These are phyloP conservation scores for Evansstolkia leycettana DNA, from an alignment of 495 filamentous ascomycete genomes.

Conservation along the genomic window DNA sequence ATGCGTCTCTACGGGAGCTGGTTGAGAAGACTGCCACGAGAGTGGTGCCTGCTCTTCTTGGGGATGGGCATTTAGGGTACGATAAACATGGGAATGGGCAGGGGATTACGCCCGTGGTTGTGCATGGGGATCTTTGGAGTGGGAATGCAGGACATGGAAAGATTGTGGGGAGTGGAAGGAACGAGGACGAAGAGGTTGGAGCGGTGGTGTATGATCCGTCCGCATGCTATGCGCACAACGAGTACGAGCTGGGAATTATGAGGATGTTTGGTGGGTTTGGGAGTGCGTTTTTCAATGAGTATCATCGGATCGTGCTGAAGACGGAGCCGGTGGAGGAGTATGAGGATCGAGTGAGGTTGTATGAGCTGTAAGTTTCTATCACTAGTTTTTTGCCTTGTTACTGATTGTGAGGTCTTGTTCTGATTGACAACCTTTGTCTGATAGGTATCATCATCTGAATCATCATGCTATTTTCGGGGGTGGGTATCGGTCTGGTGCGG, in stretches of 20 bases:
- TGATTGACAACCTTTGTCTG: no score
- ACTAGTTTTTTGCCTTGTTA: no score
- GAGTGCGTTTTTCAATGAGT: constrained; percentile 56
- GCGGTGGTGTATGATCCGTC: constrained; percentile 81
- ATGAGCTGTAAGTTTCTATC: constrained; percentile 73
- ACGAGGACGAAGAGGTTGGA: constrained; percentile 36
- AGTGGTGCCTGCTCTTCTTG: constrained; percentile 64
- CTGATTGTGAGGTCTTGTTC: no score
- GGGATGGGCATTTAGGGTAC: constrained; percentile 50
- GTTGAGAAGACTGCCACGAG: constrained; percentile 47
- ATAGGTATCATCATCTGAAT: constrained; percentile 81
- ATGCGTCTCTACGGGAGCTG: constrained; percentile 43
- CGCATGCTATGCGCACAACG: constrained; percentile 69
- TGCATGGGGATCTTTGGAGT: constrained; percentile 88
- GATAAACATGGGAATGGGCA: constrained; percentile 29
- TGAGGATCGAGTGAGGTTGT: constrained; percentile 66
- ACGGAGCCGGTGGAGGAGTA: constrained; percentile 75
- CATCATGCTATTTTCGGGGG: constrained; percentile 77
- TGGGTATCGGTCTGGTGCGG: constrained; percentile 58
- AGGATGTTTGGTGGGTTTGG: constrained; percentile 91
- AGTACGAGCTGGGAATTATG: constrained; percentile 92
- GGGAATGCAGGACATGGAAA: constrained; percentile 65
- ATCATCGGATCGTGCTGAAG: constrained; percentile 61
- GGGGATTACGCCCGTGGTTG: constrained; percentile 55
- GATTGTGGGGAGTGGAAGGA: constrained; percentile 35